These are phyloP conservation scores for Verticillium longisporum DNA, from an alignment of 2,329 filamentous ascomycete species.

Conservation along the genomic window DNA sequence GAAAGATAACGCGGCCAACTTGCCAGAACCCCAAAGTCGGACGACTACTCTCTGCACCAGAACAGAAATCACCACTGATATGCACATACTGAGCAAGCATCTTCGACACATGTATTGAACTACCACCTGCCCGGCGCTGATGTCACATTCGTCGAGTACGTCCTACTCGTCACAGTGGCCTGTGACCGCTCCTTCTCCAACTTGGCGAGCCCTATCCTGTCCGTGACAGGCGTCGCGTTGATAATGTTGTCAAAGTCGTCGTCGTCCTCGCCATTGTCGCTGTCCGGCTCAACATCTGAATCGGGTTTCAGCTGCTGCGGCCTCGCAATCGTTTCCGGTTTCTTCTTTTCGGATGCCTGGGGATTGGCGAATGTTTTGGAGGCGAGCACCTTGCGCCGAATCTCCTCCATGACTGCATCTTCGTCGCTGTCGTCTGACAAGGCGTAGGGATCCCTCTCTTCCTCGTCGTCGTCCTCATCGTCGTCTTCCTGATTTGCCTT, in stretches of 20 bases:
- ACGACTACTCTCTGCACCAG: too few relatives aligned
- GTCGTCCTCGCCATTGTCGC: conserved; percentile 59
- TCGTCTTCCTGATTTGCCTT: conserved; percentile 16
- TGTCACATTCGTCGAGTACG: conserved; percentile 42
- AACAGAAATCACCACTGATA: background rate
- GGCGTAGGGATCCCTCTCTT: conserved; percentile 60
- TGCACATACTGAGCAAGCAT: background rate
- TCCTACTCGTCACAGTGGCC: conserved; percentile 40
- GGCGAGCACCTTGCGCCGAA: conserved; percentile 80
- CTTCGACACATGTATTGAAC: conserved; percentile 3
- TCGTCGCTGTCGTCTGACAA: conserved; percentile 79
- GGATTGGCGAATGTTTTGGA: conserved; percentile 80
- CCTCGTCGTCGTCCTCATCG: conserved; percentile 34
- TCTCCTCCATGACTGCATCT: conserved; percentile 81
- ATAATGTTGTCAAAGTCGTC: conserved; percentile 91
- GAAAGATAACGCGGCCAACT: too few relatives aligned
- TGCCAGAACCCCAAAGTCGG: too few relatives aligned
- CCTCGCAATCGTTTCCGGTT: conserved; percentile 56
- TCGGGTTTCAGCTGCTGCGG: conserved; percentile 51
- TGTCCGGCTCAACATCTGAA: conserved; percentile 64
- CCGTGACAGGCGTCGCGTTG: conserved; percentile 81
- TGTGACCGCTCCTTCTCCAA: conserved; percentile 48
- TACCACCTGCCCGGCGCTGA: conserved; percentile 43
- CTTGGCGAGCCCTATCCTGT: conserved; percentile 63
- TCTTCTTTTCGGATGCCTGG: conserved; percentile 39